These are phyloP conservation scores for Fraxinus pennsylvanica DNA, from an alignment of 257 asterid genomes.

Conservation along the genomic window DNA sequence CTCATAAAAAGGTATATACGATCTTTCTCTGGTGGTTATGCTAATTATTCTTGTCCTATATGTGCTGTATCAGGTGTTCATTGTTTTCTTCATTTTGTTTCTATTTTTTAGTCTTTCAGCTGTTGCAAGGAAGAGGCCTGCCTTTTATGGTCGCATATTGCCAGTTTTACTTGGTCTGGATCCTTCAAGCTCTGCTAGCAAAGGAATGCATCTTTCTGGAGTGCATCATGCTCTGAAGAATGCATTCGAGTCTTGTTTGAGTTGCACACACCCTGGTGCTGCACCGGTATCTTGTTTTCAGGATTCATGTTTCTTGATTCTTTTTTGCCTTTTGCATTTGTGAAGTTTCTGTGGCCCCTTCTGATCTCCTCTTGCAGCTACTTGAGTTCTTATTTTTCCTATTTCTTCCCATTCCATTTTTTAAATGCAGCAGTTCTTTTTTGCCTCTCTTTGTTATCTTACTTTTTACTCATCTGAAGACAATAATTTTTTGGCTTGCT, in stretches of 20 bases:
- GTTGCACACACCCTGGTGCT: conserved; percentile 90
- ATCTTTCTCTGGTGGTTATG: not conserved
- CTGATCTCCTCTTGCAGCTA: conserved; percentile 6
- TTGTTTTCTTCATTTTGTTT: conserved; percentile 15
- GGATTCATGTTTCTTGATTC: conserved; percentile 5
- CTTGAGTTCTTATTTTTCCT: conserved; percentile 16
- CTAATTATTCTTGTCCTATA: not conserved
- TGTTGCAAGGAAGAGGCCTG: conserved; percentile 91
- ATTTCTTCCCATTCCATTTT: not conserved
- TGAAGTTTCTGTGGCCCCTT: conserved; percentile 15
- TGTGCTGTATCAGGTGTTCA: conserved; percentile 9
- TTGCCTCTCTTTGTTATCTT: conserved; percentile 5
- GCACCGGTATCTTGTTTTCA: conserved; percentile 75
- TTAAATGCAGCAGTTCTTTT: conserved; percentile 5
- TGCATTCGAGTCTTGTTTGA: conserved; percentile 87
- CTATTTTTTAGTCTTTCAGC: conserved; percentile 70
- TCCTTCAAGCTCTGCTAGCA: conserved; percentile 66
- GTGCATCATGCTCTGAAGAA: conserved; percentile 80
- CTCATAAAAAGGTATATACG: conserved; percentile 69
- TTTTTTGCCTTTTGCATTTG: conserved; percentile 17
- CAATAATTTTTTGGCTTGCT: conserved; percentile 1
- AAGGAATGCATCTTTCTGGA: conserved; percentile 70
- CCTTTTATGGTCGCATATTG: conserved; percentile 93
- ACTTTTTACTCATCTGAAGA: conserved; percentile 6
- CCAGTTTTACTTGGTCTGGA: conserved; percentile 88